Evolutionary conservation across 257 asterid species (phyloP), one percentile per base, ranked within the genome.

Genomic region (Petunia axillaris): DNA sequence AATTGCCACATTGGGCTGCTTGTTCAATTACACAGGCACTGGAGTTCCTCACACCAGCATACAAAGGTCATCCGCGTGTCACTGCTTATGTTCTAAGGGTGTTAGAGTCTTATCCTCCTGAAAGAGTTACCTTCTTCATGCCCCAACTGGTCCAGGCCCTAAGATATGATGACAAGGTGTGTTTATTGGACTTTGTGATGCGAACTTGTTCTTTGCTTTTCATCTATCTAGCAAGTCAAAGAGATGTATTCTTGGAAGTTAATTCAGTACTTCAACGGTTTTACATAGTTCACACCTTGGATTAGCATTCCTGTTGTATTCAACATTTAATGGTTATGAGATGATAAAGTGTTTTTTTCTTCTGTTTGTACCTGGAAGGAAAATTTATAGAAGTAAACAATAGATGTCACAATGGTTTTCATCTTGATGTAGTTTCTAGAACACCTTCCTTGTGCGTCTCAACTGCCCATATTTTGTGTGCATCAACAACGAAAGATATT

Each of bases 21-120:
- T 94, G 98, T 85, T 96, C 99, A 80, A 92, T 96, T 83, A 96
- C 98, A 35, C 97, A 90, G 88, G 99, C 97, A 65, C 82, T 96
- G 89, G 99, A 92, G 82, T 96, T 96, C 84, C 98, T 96, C 80
- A 89, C 98, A 80, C 98, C 99, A 16, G 90, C 98, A 43, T 96
- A 90, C 87, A 96, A 92, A 88, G 98, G 99, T 78, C 98, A 96
- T 89, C 93, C 97, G 58, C 96, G 99, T 73, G 99, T 96, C 84
- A 96, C 94, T 98, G 99, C 99, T 85, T 96, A 96, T 88, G 92
- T 96, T 83, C 97, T 96, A 73, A 90, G 98, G 89, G 99, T 96
- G 85, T 86, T 96, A 93, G 99, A 96, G 83, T 90, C 98, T 81
- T 96, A 96, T 88, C 99, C 99, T 46, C 98, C 99, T 64, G 97